Conservation (phyloP, 345 rosid genomes). For the Pugionium cornutum region DNA sequence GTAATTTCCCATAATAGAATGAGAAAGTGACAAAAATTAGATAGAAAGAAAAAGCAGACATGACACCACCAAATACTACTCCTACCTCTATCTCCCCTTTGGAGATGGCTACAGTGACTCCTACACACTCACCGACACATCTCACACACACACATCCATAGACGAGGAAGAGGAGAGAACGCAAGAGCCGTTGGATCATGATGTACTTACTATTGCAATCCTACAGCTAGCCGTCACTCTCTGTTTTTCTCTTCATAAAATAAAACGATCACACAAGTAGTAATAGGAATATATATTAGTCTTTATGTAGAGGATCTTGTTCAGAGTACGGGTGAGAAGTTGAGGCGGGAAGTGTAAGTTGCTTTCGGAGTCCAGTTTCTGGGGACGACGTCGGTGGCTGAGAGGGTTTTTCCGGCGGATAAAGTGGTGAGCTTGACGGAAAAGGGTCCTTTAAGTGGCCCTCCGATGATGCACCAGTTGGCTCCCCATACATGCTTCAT, state of each 20-base stretch:
- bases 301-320: neutral
- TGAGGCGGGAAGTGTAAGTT: constrained; percentile 89
- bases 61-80: constrained; percentile 38
- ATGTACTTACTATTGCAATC: constrained; percentile 32
- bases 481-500: constrained; percentile 99
- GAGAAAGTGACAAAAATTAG: constrained; percentile 23
- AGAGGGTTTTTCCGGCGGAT: constrained; percentile 49
- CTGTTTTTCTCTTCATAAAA: constrained; percentile 21
- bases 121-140: constrained; percentile 35
- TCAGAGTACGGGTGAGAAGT: constrained; percentile 50
- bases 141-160: constrained; percentile 18
- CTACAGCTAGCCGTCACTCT: constrained; percentile 31
- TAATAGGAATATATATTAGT: neutral
- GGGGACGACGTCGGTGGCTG: constrained; percentile 84
- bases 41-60: constrained; percentile 3
- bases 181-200: constrained; percentile 28
- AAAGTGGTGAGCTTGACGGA: constrained; percentile 50
- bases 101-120: constrained; percentile 53
- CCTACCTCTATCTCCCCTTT: constrained; percentile 59
- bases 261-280: constrained; percentile 18
- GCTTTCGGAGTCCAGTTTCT: constrained; percentile 86
- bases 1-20: constrained; percentile 31
- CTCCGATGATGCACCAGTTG: constrained; percentile 70
- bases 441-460: constrained; percentile 89
- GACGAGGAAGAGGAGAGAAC: constrained; percentile 39